These are phyloP conservation scores for Cryomyces minteri DNA, from an alignment of 495 filamentous ascomycete genomes.

Conservation along the genomic window DNA sequence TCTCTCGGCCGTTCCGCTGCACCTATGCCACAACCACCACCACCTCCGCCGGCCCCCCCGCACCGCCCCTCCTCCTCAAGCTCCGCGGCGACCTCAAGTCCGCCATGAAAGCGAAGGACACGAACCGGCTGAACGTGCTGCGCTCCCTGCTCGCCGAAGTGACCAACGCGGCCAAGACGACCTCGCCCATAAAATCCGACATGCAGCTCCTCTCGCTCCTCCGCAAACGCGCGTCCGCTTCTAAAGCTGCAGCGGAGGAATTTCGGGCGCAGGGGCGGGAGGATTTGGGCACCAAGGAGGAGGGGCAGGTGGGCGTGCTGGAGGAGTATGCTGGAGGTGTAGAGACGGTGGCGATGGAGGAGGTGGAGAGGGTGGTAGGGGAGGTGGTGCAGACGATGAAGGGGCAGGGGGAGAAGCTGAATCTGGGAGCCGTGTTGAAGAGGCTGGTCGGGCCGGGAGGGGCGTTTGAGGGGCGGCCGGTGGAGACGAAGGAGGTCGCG, in stretches of 20 bases:
- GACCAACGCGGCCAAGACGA: conserved; percentile 42
- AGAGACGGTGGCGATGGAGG: conserved; percentile 24
- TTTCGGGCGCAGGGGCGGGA: conserved; percentile 30
- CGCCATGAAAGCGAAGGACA: conserved; percentile 44
- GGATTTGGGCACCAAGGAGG: conserved; percentile 40
- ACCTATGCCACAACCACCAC: too few relatives aligned
- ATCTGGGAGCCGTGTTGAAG: conserved; percentile 29
- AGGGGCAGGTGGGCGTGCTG: conserved; percentile 32
- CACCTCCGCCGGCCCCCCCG: not conserved
- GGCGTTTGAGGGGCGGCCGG: conserved; percentile 32
- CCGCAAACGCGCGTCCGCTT: conserved; percentile 29
- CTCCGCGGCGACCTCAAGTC: conserved; percentile 39
- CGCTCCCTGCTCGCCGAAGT: conserved; percentile 41
- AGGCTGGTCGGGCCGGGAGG: conserved; percentile 28
- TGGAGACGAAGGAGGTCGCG: conserved; percentile 29
- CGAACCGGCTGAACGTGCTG: conserved; percentile 33
- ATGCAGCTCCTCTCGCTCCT: conserved; percentile 39
- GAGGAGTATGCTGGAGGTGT: conserved; percentile 38
- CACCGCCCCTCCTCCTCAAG: conserved; percentile 24
- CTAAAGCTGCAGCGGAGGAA: conserved; percentile 31
- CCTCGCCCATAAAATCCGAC: conserved; percentile 37
- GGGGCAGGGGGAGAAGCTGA: conserved; percentile 23
- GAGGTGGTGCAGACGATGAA: conserved; percentile 16
- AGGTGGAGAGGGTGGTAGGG: conserved; percentile 29
- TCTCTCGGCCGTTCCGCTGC: too few relatives aligned